A percentile compares a stretch with the other conserved stretches of the same genome.
Conservation (phyloP, 352 stramenopile genomes). For the Aphanomyces stellatus region DNA sequence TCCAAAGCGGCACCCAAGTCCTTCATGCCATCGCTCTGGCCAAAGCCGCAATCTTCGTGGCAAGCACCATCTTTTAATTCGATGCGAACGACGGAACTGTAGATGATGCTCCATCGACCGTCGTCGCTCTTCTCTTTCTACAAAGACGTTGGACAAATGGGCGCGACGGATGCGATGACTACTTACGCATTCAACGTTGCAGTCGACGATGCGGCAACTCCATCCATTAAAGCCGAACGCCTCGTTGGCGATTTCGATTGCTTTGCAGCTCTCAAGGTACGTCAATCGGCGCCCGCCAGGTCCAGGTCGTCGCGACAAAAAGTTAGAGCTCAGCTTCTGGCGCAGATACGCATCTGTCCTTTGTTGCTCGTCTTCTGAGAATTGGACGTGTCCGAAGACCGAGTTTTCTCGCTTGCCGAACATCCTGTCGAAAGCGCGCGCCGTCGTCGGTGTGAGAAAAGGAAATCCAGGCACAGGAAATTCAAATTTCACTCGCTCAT, state of each 20-base stretch:
- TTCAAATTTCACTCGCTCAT: no score
- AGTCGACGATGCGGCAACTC: constrained; percentile 75
- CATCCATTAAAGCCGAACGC: constrained; percentile 86
- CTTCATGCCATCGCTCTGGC: constrained; percentile 62
- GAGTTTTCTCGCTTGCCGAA: constrained; percentile 1
- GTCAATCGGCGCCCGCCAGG: constrained; percentile 65
- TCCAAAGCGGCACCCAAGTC: constrained; percentile 67
- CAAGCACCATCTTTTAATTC: constrained; percentile 78
- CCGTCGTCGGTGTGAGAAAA: background rate
- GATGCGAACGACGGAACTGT: constrained; percentile 71
- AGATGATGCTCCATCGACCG: constrained; percentile 56
- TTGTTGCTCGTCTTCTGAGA: constrained; percentile 37
- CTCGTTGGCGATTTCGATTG: constrained; percentile 80
- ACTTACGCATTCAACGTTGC: constrained; percentile 80
- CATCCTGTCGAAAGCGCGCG: background rate
- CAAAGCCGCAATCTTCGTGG: constrained; percentile 79
- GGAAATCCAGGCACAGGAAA: no score
- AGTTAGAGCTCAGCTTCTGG: constrained; percentile 76
- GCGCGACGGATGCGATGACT: no score
- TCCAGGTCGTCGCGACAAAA: constrained; percentile 51
- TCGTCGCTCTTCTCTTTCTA: constrained; percentile 63
- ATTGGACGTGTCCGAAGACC: constrained; percentile 53
- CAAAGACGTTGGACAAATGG: background rate
- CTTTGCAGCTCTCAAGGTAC: constrained; percentile 86
- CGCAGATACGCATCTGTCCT: constrained; percentile 62